These are phyloP conservation scores for Protoeuglena noctilucae DNA, from an alignment of 139 green algal genomes.

Conservation along the genomic window DNA sequence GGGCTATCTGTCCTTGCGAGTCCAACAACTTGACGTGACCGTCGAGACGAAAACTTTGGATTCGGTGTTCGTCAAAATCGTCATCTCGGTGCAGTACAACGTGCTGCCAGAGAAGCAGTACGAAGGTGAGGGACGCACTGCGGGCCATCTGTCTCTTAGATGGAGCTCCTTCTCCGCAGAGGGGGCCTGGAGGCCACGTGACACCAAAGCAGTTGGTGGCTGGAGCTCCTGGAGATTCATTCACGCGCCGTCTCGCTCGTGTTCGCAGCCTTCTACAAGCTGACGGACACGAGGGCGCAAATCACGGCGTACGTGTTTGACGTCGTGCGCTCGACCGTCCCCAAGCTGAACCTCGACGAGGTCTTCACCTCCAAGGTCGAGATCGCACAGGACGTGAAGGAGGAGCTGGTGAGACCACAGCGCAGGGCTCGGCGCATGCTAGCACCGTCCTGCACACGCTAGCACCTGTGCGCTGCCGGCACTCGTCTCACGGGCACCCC, in stretches of 20 bases:
- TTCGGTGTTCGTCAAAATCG: conserved; percentile 55
- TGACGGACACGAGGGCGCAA: conserved; percentile 36
- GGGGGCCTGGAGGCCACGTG: no score
- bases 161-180: no score
- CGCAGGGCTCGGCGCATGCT: no score
- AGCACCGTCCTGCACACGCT: no score
- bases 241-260: no score
- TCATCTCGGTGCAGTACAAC: conserved; percentile 66
- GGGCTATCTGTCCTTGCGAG: conserved; percentile 31
- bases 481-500: no score
- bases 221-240: no score
- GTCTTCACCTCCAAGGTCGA: conserved; percentile 67
- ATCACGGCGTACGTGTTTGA: conserved; percentile 53
- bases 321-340: conserved; percentile 48
- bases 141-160: no score
- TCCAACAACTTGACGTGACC: conserved; percentile 55
- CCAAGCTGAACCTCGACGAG: conserved; percentile 38
- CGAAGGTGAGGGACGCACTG: no score
- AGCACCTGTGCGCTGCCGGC: no score
- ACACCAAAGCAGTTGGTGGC: no score
- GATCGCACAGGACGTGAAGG: conserved; percentile 59
- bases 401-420: no score
- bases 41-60: conserved; percentile 69
- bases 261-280: conserved; percentile 77
- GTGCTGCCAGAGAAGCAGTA: conserved; percentile 36